Conservation (phyloP, 768 basidiomycete species). For the Tylopilus subfusipes region DNA sequence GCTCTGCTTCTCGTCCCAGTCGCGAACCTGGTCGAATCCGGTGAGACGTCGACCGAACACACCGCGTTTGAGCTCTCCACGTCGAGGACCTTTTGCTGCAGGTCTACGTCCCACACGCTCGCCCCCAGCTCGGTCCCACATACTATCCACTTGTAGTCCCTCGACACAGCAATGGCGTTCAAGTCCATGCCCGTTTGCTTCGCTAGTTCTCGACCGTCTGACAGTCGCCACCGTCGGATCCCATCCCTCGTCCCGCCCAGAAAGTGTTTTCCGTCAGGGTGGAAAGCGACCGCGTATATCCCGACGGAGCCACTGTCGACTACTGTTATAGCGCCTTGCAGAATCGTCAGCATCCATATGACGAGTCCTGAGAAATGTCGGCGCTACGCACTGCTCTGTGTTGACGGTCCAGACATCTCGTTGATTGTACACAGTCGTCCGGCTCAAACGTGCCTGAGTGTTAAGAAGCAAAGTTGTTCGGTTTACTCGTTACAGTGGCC, state of each 20-base stretch:
- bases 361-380: background rate
- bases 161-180: background rate
- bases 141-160: background rate
- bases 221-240: background rate
- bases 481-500: background rate
- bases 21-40: background rate
- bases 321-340: background rate
- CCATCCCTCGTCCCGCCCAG: background rate
- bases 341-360: background rate
- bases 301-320: background rate
- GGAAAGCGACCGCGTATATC: background rate
- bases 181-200: background rate
- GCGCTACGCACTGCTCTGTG: background rate
- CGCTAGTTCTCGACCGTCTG: background rate
- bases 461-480: no score
- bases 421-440: background rate
- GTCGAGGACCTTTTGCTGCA: background rate
- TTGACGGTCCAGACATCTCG: background rate
- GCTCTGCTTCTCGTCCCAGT: background rate
- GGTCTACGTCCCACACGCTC: background rate
- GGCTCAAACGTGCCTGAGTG: background rate
- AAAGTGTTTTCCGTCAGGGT: constrained; percentile 1
- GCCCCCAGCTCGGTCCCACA: background rate
- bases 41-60: background rate
- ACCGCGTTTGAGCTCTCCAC: background rate